Conservation (phyloP, 2,329 filamentous ascomycete species). For the Beauveria brongniartii region DNA sequence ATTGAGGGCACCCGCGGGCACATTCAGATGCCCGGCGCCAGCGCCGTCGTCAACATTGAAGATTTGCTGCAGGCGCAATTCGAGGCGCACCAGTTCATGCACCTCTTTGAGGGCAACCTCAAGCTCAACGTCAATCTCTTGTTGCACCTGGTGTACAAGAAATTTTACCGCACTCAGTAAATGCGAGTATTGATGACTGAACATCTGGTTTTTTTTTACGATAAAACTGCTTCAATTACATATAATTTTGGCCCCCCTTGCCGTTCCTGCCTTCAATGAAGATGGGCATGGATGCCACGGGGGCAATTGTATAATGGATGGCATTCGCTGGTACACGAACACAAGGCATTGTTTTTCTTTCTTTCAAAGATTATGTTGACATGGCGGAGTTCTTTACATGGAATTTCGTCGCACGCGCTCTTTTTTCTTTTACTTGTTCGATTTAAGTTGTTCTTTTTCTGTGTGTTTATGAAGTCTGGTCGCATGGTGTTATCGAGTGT, state of each 20-base stretch:
- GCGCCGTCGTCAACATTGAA: constrained; percentile 80
- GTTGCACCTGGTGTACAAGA: constrained; percentile 95
- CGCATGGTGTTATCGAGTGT: constrained; percentile 3
- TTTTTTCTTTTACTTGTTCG: neutral
- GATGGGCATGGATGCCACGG: neutral
- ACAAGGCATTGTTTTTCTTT: neutral
- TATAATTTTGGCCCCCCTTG: neutral
- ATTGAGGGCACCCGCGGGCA: constrained; percentile 85
- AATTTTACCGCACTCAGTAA: constrained; percentile 78
- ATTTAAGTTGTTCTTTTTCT: neutral
- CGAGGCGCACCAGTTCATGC: constrained; percentile 93
- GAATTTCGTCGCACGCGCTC: neutral
- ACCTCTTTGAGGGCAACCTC: constrained; percentile 77
- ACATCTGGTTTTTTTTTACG: neutral
- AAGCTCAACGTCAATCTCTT: constrained; percentile 94
- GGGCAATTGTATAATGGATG: constrained; percentile 4
- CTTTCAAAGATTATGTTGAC: neutral
- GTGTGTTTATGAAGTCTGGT: neutral
- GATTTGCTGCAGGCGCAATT: constrained; percentile 95
- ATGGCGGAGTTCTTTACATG: neutral
- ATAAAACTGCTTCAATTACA: constrained; percentile 2
- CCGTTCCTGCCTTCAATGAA: neutral
- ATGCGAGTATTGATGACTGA: too few species aligned
- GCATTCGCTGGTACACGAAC: neutral
- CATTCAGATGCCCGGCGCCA: constrained; percentile 93